These are phyloP conservation scores for Aspergillus phoenicis DNA, from an alignment of 2,329 filamentous ascomycete species.

Conservation along the genomic window DNA sequence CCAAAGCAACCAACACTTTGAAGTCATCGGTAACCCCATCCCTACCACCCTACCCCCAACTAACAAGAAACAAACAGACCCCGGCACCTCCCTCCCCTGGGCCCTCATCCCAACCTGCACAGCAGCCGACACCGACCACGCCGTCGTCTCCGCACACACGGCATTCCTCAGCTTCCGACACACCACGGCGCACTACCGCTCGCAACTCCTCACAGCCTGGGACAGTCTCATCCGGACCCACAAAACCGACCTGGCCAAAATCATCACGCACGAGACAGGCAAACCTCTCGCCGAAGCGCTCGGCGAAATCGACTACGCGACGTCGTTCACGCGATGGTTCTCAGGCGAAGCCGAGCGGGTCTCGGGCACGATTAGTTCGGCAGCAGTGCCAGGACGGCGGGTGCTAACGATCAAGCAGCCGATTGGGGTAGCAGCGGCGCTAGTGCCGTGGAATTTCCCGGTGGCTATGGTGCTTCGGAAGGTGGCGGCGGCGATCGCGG, in stretches of 20 bases:
- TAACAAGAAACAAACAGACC: constrained; percentile 39
- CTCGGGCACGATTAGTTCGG: constrained; percentile 62
- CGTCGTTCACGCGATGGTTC: constrained; percentile 61
- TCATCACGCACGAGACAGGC: constrained; percentile 64
- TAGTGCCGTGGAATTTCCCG: constrained; percentile 75
- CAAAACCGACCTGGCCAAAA: constrained; percentile 63
- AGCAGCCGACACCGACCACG: constrained; percentile 60
- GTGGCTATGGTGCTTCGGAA: constrained; percentile 70
- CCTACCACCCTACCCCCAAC: background rate
- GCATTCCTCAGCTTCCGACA: constrained; percentile 64
- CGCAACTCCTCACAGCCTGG: constrained; percentile 67
- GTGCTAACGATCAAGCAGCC: constrained; percentile 75
- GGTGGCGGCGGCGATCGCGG: constrained; percentile 67
- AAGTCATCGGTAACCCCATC: constrained; percentile 47
- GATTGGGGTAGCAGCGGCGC: constrained; percentile 66
- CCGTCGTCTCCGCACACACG: constrained; percentile 61
- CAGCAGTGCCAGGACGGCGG: constrained; percentile 64
- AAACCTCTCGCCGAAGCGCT: constrained; percentile 59
- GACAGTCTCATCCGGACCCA: constrained; percentile 65
- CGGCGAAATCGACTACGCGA: constrained; percentile 60
- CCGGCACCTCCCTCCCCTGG: constrained; percentile 55
- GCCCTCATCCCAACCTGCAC: constrained; percentile 54
- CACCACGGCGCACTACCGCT: constrained; percentile 61
- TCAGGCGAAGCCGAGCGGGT: constrained; percentile 63
- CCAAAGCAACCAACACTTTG: constrained; percentile 52